phyloP scores from a whole-genome alignment of 2,329 filamentous ascomycete species.

The Hymenoscyphus fructigenus region DNA sequence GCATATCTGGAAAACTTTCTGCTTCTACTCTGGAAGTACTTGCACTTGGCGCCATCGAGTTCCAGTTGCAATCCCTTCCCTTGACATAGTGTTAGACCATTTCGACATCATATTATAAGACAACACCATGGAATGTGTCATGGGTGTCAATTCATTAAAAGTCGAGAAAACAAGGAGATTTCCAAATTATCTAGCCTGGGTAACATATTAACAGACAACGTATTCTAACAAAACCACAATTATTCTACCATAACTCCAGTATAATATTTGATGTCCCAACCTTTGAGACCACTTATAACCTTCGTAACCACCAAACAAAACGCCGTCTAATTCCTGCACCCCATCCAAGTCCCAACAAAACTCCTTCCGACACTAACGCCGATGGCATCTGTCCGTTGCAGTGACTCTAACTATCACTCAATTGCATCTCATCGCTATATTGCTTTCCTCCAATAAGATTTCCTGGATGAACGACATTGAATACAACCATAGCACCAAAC shows the following conservation, averaged over 20 bases:
- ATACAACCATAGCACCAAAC: constrained; percentile 40
- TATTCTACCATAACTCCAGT: neutral
- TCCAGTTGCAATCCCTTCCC: too few species aligned
- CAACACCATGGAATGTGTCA: too few species aligned
- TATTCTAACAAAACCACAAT: too few species aligned
- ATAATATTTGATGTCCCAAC: neutral
- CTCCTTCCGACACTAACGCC: neutral
- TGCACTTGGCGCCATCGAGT: too few species aligned
- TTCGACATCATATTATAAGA: too few species aligned
- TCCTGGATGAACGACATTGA: constrained; percentile 40
- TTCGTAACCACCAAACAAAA: neutral
- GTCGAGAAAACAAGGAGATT: too few species aligned
- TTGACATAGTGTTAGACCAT: too few species aligned
- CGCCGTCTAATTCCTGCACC: neutral
- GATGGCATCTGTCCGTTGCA: neutral
- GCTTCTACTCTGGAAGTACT: too few species aligned
- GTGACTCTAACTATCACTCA: constrained; percentile 5
- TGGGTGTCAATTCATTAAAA: too few species aligned
- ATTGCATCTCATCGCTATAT: neutral
- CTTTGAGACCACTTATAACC: neutral
- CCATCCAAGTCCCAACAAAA: neutral
- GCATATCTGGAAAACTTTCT: too few species aligned
- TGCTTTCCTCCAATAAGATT: constrained; percentile 22
- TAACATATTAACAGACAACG: too few species aligned
- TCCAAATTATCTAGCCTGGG: too few species aligned